These are phyloP conservation scores for Pseudoturritis turrita DNA, from an alignment of 345 rosid species.

Conservation along the genomic window DNA sequence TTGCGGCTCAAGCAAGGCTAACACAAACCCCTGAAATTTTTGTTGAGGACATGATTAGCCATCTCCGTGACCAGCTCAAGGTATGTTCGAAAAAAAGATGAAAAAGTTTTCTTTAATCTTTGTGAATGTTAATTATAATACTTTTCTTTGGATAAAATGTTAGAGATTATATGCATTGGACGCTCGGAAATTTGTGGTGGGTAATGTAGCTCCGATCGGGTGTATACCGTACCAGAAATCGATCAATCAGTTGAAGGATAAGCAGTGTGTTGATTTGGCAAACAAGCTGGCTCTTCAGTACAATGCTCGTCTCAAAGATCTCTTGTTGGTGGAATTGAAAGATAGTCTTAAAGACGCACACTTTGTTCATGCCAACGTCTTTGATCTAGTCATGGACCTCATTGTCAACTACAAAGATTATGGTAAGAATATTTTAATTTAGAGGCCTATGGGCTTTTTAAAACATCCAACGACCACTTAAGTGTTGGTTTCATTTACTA, in stretches of 20 bases:
- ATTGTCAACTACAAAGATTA: constrained; percentile 69
- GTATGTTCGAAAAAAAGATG: constrained; percentile 37
- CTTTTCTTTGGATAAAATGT: background rate
- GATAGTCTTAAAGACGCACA: constrained; percentile 62
- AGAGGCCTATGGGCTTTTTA: background rate
- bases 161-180: constrained; percentile 78
- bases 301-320: constrained; percentile 61
- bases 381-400: constrained; percentile 80
- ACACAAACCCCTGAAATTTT: constrained; percentile 64
- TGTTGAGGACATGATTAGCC: constrained; percentile 63
- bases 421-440: constrained; percentile 33
- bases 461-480: background rate
- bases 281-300: constrained; percentile 67
- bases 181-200: constrained; percentile 81
- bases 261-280: constrained; percentile 70
- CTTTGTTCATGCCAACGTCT: constrained; percentile 75
- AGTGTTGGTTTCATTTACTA: background rate
- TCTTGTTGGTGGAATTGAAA: constrained; percentile 50
- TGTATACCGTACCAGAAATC: constrained; percentile 93
- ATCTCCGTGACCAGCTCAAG: constrained; percentile 57
- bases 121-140: background rate
- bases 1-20: constrained; percentile 67
- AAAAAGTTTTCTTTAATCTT: no score
- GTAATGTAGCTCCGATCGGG: constrained; percentile 91
- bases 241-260: constrained; percentile 51